Evolutionary conservation across 139 green algal species (phyloP), one percentile per base, ranked within the genome.

Genomic region (Picochlorum sp.): DNA sequence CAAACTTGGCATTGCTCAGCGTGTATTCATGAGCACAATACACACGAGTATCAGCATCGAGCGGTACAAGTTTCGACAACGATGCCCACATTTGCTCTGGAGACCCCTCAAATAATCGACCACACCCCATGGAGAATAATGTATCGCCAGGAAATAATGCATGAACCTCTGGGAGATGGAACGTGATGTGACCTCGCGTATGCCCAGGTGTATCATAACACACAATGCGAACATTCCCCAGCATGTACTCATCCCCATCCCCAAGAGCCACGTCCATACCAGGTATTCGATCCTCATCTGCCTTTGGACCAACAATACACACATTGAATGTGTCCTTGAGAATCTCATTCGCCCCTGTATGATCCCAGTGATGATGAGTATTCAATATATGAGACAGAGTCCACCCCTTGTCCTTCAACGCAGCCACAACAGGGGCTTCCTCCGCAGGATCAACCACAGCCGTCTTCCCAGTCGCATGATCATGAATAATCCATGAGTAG

Each of bases 111-210:
- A 97, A 97, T 58, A 96, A 72, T 5, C 89, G 77, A 0, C 90
- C 90, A 68, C 90, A 96, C 21, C 90, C 90, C 57, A 97, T 72
- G 1, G 80, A 72, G 67, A 97, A 97, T 18, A 97, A 77, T 1
- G 90, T 96, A 85, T 96, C 90, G 11, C 90, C 89, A 83, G 76
- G 68, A 24, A 31, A 57, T 50, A 72, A 47, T 6, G 60, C 63
- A 23, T 37, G 10, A 6, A 31, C 10, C n/a, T 77, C 50, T 21
- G 85, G 82, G 21, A 88, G 77, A 69, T 79, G 90, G 37, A 83
- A 84, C 0, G 79, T 84, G 51, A 96, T 85, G 73, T 97, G 90
- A 2, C 89, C 89, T 5, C 68, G 66, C 6, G 90, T 97, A 80
- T 97, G 90, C 4, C 89, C 90, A 24, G 89, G 86, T 2, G 88